These are phyloP conservation scores for Saccharomycopsis babjevae DNA, from an alignment of 805 yeast species.

Conservation along the genomic window DNA sequence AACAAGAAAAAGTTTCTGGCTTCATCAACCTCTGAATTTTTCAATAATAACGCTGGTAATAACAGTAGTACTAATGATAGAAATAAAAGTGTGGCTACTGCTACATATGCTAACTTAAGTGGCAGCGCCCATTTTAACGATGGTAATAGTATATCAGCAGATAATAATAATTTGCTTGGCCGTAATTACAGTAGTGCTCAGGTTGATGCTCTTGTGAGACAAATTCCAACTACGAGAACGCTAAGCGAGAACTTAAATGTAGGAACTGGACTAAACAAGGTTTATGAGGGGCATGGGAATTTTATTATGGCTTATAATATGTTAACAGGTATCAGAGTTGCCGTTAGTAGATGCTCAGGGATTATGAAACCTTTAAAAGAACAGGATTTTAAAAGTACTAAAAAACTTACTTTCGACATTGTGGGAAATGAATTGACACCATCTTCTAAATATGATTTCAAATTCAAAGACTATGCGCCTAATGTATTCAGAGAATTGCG, in stretches of 20 bases:
- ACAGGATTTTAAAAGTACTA: conserved; percentile 58
- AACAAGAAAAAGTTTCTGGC: conserved; percentile 5
- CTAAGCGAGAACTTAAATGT: conserved; percentile 5
- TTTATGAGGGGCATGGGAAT: conserved; percentile 87
- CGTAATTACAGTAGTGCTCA: not conserved
- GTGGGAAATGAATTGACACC: conserved; percentile 87
- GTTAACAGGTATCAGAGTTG: conserved; percentile 93
- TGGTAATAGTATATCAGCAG: not conserved
- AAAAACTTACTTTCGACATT: conserved; percentile 78
- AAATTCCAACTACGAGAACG: not conserved
- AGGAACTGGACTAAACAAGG: conserved; percentile 30
- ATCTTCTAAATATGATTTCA: conserved; percentile 88
- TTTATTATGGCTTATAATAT: conserved; percentile 92
- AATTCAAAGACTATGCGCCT: conserved; percentile 93
- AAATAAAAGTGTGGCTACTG: not conserved
- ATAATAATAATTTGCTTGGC: not conserved
- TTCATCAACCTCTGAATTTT: not conserved
- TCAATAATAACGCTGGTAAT: not conserved
- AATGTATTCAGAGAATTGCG: conserved; percentile 85
- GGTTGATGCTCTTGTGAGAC: not conserved
- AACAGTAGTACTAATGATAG: not conserved
- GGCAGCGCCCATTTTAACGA: not conserved
- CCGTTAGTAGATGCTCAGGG: conserved; percentile 88
- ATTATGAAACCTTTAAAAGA: conserved; percentile 62
- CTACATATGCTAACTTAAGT: not conserved